Evolutionary conservation across 2,329 filamentous ascomycete genomes (phyloP), one percentile per base, ranked within the genome.

Genomic region (Paracoccidioides brasiliensis): DNA sequence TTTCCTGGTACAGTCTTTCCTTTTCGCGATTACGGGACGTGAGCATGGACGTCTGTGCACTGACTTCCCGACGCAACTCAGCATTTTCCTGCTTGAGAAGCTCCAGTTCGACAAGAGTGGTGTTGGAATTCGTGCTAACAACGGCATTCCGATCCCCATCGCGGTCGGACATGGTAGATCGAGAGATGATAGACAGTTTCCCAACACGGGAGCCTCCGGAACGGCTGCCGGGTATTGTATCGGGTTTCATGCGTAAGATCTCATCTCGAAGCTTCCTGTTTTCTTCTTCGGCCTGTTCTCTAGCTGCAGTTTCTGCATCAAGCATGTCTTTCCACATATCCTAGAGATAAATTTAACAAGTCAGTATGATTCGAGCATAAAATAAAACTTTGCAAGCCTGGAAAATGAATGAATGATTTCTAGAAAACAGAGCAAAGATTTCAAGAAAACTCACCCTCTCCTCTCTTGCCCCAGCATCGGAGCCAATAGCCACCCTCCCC

Each of bases 281-380:
- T 61, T 97, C 90, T 44, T 95, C 88, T 62, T 97, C 90, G 0
- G 87, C 83, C 69, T 95, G 88, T 70, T 96, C 91, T 56, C 91
- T 82, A 35, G 90, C 83, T 3, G 86, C 85, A 2, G 88, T 93
- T 70, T 98, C 93, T 61, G 93, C 88, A 66, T 96, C 89, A 32
- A 96, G 80, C 58, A 97, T 81, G 63, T 96, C 91, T 69, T 95
- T 95, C 85, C 89, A 95, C 70, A 96, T 91, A 59, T 94, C 89
- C 67, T 86, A 61, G 59, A 57, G 58, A 45, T n/a, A 32, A n/a
- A 55, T 45, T 14, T 32, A 54, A n/a, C 35, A 46, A 22, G 42
- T 35, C 22, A 37, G 41, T 37, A 50, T 41, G 32, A 42, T 14
- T 3, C 51, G 50, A 35, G 43, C 8, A 37, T 7, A 33, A 41